Evolutionary conservation across 306 rosid genomes (phyloP).

Genomic region (Castanospermum australe): DNA sequence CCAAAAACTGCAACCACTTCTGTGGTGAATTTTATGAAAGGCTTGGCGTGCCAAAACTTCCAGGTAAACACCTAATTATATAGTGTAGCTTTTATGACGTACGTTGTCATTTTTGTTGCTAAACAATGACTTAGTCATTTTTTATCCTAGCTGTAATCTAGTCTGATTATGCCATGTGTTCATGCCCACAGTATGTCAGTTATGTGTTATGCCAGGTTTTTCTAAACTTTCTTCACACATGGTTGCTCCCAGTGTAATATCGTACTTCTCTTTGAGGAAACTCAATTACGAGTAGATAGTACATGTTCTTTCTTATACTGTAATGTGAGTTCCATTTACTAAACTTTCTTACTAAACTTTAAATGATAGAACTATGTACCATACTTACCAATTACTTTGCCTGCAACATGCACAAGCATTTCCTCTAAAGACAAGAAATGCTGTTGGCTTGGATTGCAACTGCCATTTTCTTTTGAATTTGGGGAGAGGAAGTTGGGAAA

Average conservation of each 20-base stretch:
- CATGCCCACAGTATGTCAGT: background rate
- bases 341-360: background rate
- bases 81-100: background rate
- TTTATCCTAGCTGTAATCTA: background rate
- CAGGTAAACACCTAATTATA: conserved; percentile 58
- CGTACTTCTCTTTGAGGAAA: background rate
- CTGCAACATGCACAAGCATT: background rate
- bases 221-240: background rate
- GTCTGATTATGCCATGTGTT: background rate
- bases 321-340: too few species aligned
- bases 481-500: background rate
- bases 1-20: conserved; percentile 97
- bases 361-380: background rate
- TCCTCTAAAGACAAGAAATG: background rate
- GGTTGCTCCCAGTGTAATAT: background rate
- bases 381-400: background rate
- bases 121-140: background rate
- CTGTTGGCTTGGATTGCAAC: background rate
- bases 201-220: background rate
- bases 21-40: conserved; percentile 91
- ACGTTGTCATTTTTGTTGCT: background rate
- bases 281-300: background rate
- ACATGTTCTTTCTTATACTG: too few species aligned
- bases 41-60: conserved; percentile 89
- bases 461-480: background rate